A percentile compares a stretch with the other conserved stretches of the same genome.
phyloP scores from a whole-genome alignment of 2,329 filamentous ascomycete genomes.

The Colletotrichum sp. region DNA sequence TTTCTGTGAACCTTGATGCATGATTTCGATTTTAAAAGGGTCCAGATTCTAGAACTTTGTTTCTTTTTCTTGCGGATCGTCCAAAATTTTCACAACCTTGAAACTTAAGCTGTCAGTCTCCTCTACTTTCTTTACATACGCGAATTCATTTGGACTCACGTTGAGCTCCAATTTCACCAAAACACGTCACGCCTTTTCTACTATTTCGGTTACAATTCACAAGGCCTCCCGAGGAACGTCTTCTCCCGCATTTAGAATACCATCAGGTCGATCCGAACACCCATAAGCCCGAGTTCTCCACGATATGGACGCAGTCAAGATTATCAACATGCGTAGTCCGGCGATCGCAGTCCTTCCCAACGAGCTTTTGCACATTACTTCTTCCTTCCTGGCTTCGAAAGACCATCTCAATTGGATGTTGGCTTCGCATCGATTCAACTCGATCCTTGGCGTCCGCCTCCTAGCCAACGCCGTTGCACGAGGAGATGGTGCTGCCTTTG shows the following conservation, averaged over 20 bases:
- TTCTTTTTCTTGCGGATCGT: neutral
- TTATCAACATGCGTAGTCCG: neutral
- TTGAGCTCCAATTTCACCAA: neutral
- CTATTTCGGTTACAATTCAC: neutral
- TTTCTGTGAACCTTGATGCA: neutral
- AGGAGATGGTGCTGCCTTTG: neutral
- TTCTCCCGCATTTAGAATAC: neutral
- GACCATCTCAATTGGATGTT: neutral
- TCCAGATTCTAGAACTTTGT: neutral
- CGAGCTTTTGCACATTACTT: neutral
- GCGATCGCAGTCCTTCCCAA: neutral
- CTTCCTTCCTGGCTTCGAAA: neutral
- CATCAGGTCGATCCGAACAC: neutral
- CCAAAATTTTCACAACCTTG: neutral
- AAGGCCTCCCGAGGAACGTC: neutral
- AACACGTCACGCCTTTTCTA: neutral
- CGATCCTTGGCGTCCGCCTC: neutral
- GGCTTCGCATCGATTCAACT: neutral
- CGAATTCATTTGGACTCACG: neutral
- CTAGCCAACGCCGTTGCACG: neutral
- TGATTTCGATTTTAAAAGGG: neutral
- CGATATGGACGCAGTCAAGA: neutral
- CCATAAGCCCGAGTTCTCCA: neutral
- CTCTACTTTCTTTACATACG: neutral
- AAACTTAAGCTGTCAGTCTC: neutral